A percentile compares a stretch with the other conserved stretches of the same genome.
These are phyloP conservation scores for Oryza punctata DNA, from an alignment of 176 grass and related monocot genomes.

Conservation along the genomic window DNA sequence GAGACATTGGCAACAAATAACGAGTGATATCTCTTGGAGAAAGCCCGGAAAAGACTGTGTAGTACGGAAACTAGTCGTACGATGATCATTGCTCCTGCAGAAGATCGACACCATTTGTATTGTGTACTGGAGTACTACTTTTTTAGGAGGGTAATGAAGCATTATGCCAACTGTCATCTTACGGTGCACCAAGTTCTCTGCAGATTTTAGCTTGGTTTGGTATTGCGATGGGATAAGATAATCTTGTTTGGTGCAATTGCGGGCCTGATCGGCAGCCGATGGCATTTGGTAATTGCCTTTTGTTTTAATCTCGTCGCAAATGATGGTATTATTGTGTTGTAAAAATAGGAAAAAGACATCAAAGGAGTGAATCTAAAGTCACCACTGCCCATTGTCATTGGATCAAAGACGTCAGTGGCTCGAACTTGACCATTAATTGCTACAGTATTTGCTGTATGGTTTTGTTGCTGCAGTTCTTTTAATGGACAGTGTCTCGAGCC, in stretches of 20 bases:
- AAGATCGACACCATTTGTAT: neutral
- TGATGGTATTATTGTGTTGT: neutral
- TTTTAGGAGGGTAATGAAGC: neutral
- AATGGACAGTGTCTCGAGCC: no score
- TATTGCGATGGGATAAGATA: no score
- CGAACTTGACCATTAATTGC: no score
- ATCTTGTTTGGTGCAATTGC: neutral
- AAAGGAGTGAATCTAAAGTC: no score
- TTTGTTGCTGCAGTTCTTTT: no score
- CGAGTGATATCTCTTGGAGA: constrained; percentile 24
- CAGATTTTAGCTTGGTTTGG: no score
- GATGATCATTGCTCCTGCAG: neutral
- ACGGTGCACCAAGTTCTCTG: neutral
- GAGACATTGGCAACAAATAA: constrained; percentile 64
- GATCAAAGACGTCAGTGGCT: no score
- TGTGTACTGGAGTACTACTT: neutral
- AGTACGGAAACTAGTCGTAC: neutral
- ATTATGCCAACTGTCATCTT: neutral
- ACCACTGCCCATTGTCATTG: no score
- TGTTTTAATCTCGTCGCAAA: neutral
- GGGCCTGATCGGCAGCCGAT: neutral
- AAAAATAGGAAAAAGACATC: neutral
- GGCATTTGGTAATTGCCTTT: neutral
- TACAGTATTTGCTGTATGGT: no score
- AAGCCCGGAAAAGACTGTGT: neutral